A percentile compares a stretch with the other conserved stretches of the same genome.
Conservation (phyloP, 1,139 yeast genomes). For the Yamadazyma friedrichii region DNA sequence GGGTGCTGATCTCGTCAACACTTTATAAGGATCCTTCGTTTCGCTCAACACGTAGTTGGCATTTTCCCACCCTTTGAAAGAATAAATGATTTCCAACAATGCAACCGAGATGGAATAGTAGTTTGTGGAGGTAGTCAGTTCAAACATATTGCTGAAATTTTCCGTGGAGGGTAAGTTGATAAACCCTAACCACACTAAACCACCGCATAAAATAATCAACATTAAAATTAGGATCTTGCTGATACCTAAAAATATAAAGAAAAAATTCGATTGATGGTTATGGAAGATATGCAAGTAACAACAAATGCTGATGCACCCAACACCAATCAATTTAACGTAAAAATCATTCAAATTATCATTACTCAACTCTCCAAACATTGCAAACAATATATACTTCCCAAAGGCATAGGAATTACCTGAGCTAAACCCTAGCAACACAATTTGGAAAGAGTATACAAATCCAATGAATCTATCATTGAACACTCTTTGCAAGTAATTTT, state of each 20-base stretch:
- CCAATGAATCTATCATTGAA: conserved; percentile 38
- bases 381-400: conserved; percentile 47
- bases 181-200: conserved; percentile 24
- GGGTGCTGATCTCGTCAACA: conserved; percentile 73
- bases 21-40: conserved; percentile 57
- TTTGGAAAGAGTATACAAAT: conserved; percentile 46
- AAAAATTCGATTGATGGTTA: conserved; percentile 41
- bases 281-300: conserved; percentile 36
- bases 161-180: conserved; percentile 25
- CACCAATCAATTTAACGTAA: conserved; percentile 43
- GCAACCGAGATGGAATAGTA: conserved; percentile 42
- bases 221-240: conserved; percentile 41
- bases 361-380: conserved; percentile 25
- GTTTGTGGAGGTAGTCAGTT: conserved; percentile 17
- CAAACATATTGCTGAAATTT: conserved; percentile 28
- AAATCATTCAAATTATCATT: conserved; percentile 22
- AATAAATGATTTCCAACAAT: conserved; percentile 36
- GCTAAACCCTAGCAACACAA: conserved; percentile 48
- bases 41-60: conserved; percentile 45
- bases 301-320: conserved; percentile 41
- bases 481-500: conserved; percentile 47
- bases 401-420: conserved; percentile 53
- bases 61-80: conserved; percentile 36
- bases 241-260: conserved; percentile 45
- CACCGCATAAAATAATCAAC: conserved; percentile 39